phyloP scores from a whole-genome alignment of 805 yeast species.

The Sugiyamaella smithiae region DNA sequence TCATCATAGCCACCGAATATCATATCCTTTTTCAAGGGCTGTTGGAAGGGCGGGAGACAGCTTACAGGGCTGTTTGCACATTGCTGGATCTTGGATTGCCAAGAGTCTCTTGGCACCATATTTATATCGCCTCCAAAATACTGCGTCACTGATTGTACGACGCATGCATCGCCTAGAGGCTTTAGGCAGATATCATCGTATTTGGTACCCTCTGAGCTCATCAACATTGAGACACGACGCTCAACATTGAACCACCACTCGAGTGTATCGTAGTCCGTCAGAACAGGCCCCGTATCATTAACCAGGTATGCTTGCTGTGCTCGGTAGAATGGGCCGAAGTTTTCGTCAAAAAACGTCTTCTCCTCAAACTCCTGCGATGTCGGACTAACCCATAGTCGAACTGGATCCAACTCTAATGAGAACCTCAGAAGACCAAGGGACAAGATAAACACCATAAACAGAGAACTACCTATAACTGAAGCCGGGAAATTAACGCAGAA shows the following conservation, averaged over 20 bases:
- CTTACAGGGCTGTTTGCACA: slow-evolving; percentile 83
- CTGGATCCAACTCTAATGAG: slow-evolving; percentile 73
- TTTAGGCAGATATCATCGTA: slow-evolving; percentile 76
- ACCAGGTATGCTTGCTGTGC: slow-evolving; percentile 78
- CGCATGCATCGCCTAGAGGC: slow-evolving; percentile 74
- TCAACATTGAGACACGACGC: slow-evolving; percentile 38
- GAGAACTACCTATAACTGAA: slow-evolving; percentile 44
- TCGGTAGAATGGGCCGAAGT: slow-evolving; percentile 90
- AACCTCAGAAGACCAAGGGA: slow-evolving; percentile 52
- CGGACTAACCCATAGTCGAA: slow-evolving; percentile 87
- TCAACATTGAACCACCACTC: slow-evolving; percentile 92
- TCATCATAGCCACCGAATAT: slow-evolving; percentile 58
- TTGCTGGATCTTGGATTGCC: slow-evolving; percentile 52
- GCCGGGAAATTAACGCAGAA: slow-evolving; percentile 63
- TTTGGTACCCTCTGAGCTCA: slow-evolving; percentile 16
- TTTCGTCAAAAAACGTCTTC: slow-evolving; percentile 64
- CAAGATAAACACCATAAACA: slow-evolving; percentile 43
- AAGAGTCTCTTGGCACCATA: slow-evolving; percentile 48
- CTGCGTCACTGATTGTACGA: slow-evolving; percentile 83
- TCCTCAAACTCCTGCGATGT: slow-evolving; percentile 65
- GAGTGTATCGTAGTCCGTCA: slow-evolving; percentile 60
- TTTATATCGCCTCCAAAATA: slow-evolving; percentile 68
- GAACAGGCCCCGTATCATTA: slow-evolving; percentile 64
- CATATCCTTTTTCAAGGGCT: slow-evolving; percentile 72
- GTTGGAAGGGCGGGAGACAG: slow-evolving; percentile 88